phyloP scores from a whole-genome alignment of 2,329 filamentous ascomycete genomes.

The Claviceps monticola region DNA sequence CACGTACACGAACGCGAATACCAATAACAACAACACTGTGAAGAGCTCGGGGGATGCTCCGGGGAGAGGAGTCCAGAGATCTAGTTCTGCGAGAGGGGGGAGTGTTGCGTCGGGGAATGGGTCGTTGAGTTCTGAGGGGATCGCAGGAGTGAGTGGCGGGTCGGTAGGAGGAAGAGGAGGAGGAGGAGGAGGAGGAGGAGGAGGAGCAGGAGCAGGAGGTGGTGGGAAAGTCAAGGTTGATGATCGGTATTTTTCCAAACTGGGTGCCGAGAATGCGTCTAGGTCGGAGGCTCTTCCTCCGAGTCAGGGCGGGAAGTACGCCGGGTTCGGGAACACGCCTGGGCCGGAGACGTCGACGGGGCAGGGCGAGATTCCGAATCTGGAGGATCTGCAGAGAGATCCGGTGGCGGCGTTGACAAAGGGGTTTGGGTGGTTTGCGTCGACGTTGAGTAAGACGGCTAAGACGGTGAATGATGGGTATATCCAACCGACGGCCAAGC shows the following conservation, averaged over 20 bases:
- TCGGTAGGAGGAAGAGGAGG: conserved; percentile 12
- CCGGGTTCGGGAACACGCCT: conserved; percentile 74
- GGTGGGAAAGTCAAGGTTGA: conserved; percentile 47
- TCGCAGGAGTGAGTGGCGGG: conserved; percentile 1
- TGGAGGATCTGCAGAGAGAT: conserved; percentile 87
- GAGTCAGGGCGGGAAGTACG: conserved; percentile 83
- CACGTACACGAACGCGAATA: background rate
- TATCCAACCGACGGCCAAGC: conserved; percentile 71
- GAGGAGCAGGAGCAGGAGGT: too few relatives aligned
- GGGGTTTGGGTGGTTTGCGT: conserved; percentile 88
- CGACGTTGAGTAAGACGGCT: conserved; percentile 76
- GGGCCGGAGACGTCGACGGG: conserved; percentile 33
- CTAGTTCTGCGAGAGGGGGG: conserved; percentile 3
- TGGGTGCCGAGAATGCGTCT: conserved; percentile 71
- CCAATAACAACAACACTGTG: too few relatives aligned
- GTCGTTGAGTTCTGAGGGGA: too few relatives aligned
- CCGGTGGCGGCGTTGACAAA: conserved; percentile 79
- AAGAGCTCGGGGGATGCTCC: background rate
- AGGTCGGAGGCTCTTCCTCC: conserved; percentile 65
- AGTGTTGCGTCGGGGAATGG: too few relatives aligned
- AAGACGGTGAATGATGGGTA: conserved; percentile 84
- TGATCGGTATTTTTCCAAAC: conserved; percentile 78
- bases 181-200: too few relatives aligned
- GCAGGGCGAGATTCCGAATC: conserved; percentile 41
- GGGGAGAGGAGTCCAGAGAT: conserved; percentile 26